Evolutionary conservation across 768 basidiomycete species (phyloP).

Genomic region (Kwoniella sp.): DNA sequence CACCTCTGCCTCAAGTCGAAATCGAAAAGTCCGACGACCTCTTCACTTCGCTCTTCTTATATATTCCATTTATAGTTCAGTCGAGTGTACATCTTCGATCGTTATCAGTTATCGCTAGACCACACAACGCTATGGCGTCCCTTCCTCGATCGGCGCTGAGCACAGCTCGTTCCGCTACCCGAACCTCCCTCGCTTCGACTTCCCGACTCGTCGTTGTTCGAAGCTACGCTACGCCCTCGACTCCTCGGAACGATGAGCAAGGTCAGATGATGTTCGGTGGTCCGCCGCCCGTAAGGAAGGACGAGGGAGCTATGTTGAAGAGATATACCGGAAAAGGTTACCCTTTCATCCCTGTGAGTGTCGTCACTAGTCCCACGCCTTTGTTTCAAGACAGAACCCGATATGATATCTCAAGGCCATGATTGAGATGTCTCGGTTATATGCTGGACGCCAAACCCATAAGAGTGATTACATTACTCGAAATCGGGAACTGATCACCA

Average conservation of each 20-base stretch:
- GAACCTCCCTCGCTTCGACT: slow-evolving; percentile 28
- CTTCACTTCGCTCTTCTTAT: slow-evolving; percentile 4
- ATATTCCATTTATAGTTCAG: too few relatives aligned
- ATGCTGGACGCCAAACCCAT: too few relatives aligned
- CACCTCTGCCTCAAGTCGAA: not conserved
- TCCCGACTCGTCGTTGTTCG: slow-evolving; percentile 17
- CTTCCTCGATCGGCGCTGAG: slow-evolving; percentile 14
- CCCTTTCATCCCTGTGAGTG: slow-evolving; percentile 51
- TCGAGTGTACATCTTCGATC: too few relatives aligned
- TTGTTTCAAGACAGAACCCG: not conserved
- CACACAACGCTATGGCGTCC: not conserved
- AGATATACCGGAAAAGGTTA: slow-evolving; percentile 53
- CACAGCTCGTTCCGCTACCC: slow-evolving; percentile 9
- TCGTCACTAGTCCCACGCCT: not conserved
- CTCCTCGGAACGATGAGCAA: slow-evolving; percentile 9
- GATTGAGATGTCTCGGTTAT: too few relatives aligned
- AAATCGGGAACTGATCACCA: not conserved
- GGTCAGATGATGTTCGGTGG: slow-evolving; percentile 26
- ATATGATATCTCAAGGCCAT: not conserved
- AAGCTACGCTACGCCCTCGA: slow-evolving; percentile 18
- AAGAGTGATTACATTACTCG: too few relatives aligned
- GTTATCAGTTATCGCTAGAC: too few relatives aligned
- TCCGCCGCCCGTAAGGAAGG: slow-evolving; percentile 21
- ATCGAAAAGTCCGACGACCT: not conserved
- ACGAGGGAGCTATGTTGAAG: slow-evolving; percentile 39